Base-by-base conservation (phyloP, 108 stramenopile species). In the Nitzschia sp. region DNA sequence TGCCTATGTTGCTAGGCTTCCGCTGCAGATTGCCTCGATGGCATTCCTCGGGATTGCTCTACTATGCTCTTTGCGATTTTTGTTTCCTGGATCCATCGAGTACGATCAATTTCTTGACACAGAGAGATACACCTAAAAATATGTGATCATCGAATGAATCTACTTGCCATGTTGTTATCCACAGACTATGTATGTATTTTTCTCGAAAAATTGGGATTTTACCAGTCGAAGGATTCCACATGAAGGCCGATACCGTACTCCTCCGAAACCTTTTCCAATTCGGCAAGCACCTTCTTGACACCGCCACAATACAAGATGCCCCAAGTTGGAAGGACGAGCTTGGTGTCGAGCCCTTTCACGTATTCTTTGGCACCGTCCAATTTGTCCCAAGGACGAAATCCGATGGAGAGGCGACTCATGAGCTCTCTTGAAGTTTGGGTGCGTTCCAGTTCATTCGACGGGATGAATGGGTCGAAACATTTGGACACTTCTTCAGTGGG, bases 291-390 rank as follows among this genome's bases (percentile, higher is more conserved):
- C 1, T 23, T 29, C 45, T 54, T 31, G 36, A 64, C 66, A n/a
- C 77, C 77, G 45, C 77, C 77, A 47, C 77, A 78, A 45, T 72
- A 78, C 65, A 78, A 38, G 9, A 78, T 68, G 2, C 71, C 77
- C 77, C 77, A 78, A 2, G 77, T 78, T 1, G 57, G 47, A 35
- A 78, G 34, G 52, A 67, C 66, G 13, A 68, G 48, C 1, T 68
- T 66, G 4, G 23, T 11, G 30, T 68, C 65, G 2, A 72, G 35
- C 0, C 33, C 17, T 34, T 68, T 66, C 46, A 78, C 71, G 46
- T 52, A 72, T 33, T 45, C 35, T 53, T 66, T 34, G 17, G 70
- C 69, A 1, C 31, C 26, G 26, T 46, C 25, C 35, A 19, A 55
- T 22, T 72, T 31, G 19, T 61, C 58, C 71, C 77, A 78, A 46